Evolutionary conservation across 306 rosid species (phyloP), one percentile per base, ranked within the genome.

Genomic region (Medicago ruthenica): DNA sequence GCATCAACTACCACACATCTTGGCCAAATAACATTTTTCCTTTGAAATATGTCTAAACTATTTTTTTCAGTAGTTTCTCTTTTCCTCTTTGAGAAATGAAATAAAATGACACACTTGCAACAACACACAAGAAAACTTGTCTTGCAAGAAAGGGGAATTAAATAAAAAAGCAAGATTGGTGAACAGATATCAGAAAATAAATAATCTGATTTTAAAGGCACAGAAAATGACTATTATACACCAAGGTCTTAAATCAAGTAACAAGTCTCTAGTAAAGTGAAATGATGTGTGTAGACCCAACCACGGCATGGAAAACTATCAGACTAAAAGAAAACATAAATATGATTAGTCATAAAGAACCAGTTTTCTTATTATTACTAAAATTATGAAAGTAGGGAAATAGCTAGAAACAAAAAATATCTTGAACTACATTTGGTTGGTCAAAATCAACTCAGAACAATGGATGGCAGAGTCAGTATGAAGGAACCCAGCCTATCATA

Each of bases 401-500:
- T 44, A 4, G 51, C 63, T 20, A 67, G 51, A 50, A 77, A 45
- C 22, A 20, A 39, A 47, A 45, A 45, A 21, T 8, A 31, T 42
- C 65, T 54, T 2, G 53, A 21, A 53, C 36, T 31, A 31, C 6
- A 31, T 31, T 31, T 50, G 44, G 71, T 75, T 41, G 45, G 74
- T 50, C 36, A 13, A 67, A 65, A 67, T 77, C 39, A 73, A 72
- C 54, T 73, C 53, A 40, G 62, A 57, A 61, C 41, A 61, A 69
- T 62, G 44, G 36, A 24, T 44, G 42, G 54, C 61, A 50, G 61
- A 36, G 36, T 12, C 68, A 58, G 72, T 71, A 67, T 55, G 67
- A 67, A 44, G 71, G 60, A 61, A 53, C 74, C 70, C 36, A 67
- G 62, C 59, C 58, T 39, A 73, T 62, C 73, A 34, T 41, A 71